These are phyloP conservation scores for Biscutella laevigata DNA, from an alignment of 441 rosid genomes.

Conservation along the genomic window DNA sequence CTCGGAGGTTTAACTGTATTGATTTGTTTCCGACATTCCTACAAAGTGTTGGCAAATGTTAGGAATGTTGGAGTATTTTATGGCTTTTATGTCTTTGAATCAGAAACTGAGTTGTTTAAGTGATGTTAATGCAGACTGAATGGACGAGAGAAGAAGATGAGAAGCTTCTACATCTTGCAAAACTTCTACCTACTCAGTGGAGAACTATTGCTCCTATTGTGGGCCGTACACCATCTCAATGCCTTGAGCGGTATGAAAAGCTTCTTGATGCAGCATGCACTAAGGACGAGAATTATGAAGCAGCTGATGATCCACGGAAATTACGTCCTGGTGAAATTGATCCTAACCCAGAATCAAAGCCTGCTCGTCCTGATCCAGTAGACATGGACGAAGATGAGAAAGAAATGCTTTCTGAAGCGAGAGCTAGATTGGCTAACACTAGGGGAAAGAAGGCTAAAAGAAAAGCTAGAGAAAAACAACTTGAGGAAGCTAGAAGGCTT, in stretches of 20 bases:
- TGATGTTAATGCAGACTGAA: conserved; percentile 56
- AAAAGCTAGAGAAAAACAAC: conserved; percentile 97
- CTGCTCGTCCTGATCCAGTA: conserved; percentile 99
- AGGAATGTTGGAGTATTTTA: background rate
- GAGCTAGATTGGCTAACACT: conserved; percentile 92
- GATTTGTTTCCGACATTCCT: background rate
- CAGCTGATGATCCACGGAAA: conserved; percentile 93
- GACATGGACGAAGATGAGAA: conserved; percentile 99
- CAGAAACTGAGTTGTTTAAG: conserved; percentile 16
- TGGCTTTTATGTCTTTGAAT: background rate
- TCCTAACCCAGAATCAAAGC: conserved; percentile 94
- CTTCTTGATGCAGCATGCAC: conserved; percentile 96
- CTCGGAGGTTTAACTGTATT: background rate
- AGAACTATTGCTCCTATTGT: conserved; percentile 99
- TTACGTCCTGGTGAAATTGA: conserved; percentile 97
- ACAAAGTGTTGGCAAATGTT: background rate
- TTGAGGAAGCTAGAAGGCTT: conserved; percentile 98
- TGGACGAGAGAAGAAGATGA: conserved; percentile 99
- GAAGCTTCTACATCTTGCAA: conserved; percentile 95
- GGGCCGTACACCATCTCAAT: conserved; percentile 96
- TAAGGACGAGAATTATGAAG: conserved; percentile 89
- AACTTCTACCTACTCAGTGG: conserved; percentile 97
- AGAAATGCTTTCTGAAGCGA: conserved; percentile 98
- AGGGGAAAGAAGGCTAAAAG: conserved; percentile 95
- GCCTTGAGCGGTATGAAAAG: conserved; percentile 94